Evolutionary conservation across 306 rosid genomes (phyloP), one percentile per base, ranked within the genome.

Genomic region (Trifolium repens): DNA sequence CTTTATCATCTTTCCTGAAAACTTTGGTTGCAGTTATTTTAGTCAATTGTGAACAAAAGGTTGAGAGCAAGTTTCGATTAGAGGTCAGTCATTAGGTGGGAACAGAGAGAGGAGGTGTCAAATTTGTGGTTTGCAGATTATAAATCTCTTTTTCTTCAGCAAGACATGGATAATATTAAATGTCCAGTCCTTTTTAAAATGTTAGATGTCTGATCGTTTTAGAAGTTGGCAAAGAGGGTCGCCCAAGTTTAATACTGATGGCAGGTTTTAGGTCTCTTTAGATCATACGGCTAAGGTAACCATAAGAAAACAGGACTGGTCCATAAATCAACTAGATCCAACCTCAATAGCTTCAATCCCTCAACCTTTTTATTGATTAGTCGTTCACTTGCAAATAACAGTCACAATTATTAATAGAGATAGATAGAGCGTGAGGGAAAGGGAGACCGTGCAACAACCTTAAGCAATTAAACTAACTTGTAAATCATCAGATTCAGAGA

Each of bases 401-500:
- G 34, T 32, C 34, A 32, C 34, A 4, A 32, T 32, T 32, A 32
- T 32, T 32, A 32, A 32, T 32, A 32, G 34, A 32, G 4, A 32
- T 32, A 32, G 35, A 32, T 32, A 4, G 35, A 32, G 35, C 6
- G 35, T 32, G 35, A 32, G 35, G 6, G 35, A 6, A 32, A 32
- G 35, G 35, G 35, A 32, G 35, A 32, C 35, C 35, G 6, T 32
- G 35, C 35, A 32, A 32, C 35, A 32, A 32, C 6, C 4, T 32
- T 32, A 32, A 32, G 35, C 35, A 32, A 32, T 32, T 32, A 32
- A 32, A 32, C 35, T 32, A 32, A 32, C 34, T 4, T 32, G 35
- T 32, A 32, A 32, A 32, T 32, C 35, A 32, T 32, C 6, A 32
- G 4, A 79, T 35, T 82, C 43, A 46, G 47, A 70, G 27, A 75